These are phyloP conservation scores for Ophioceras dolichostomum DNA, from an alignment of 2,329 filamentous ascomycete genomes.

Conservation along the genomic window DNA sequence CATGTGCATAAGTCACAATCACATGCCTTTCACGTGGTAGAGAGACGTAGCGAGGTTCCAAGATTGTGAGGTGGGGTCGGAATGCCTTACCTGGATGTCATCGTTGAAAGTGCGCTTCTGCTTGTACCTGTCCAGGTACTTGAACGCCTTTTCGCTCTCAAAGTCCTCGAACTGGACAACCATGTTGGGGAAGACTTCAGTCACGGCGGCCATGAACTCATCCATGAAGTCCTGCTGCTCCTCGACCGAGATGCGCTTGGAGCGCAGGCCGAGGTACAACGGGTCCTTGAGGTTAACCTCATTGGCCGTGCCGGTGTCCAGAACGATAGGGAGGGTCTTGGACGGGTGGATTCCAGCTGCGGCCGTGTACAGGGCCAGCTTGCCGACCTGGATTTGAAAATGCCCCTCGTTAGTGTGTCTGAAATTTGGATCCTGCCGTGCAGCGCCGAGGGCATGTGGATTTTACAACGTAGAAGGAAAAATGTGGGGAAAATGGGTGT, in stretches of 20 bases:
- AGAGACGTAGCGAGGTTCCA: too few species aligned
- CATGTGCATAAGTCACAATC: neutral
- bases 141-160: constrained; percentile 85
- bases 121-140: constrained; percentile 81
- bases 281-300: constrained; percentile 54
- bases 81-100: constrained; percentile 57
- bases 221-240: constrained; percentile 90
- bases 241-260: constrained; percentile 63
- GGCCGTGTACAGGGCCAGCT: constrained; percentile 87
- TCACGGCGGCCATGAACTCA: constrained; percentile 88
- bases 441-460: too few species aligned
- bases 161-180: constrained; percentile 94
- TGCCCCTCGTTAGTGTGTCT: constrained; percentile 12
- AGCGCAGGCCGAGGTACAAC: constrained; percentile 81
- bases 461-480: too few species aligned
- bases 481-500: too few species aligned
- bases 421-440: neutral
- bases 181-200: constrained; percentile 56
- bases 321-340: constrained; percentile 64
- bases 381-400: constrained; percentile 52
- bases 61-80: too few species aligned
- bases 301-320: constrained; percentile 56
- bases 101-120: constrained; percentile 86
- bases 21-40: neutral
- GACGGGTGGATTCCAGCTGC: constrained; percentile 88